Conservation (phyloP, 495 filamentous ascomycete species). For the Cenococcum geophilum region DNA sequence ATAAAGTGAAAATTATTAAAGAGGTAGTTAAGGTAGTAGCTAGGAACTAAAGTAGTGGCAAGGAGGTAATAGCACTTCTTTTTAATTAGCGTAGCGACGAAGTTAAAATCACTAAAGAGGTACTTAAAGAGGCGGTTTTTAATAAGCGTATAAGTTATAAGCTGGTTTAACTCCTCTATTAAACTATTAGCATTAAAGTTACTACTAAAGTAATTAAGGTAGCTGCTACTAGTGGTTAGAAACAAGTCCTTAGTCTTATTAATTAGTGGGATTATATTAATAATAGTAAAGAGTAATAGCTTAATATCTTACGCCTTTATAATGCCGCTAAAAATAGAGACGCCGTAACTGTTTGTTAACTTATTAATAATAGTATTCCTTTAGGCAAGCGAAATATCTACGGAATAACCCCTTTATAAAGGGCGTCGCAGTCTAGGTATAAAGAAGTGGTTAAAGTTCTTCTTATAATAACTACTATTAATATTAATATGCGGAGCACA, state of each 20-base stretch:
- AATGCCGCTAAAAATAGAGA: too few relatives aligned
- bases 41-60: too few relatives aligned
- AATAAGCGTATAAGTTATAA: background rate
- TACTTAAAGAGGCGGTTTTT: background rate
- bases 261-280: constrained; percentile 3
- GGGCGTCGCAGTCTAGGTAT: constrained; percentile 7
- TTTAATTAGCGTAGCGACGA: too few relatives aligned
- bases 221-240: constrained; percentile 14
- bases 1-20: too few relatives aligned
- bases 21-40: too few relatives aligned
- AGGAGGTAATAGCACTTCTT: too few relatives aligned
- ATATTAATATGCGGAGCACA: constrained; percentile 13
- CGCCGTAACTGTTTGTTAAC: constrained; percentile 12
- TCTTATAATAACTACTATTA: constrained; percentile 11
- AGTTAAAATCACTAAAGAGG: constrained; percentile 14
- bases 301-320: constrained; percentile 17
- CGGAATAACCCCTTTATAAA: constrained; percentile 15
- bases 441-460: constrained; percentile 6
- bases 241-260: constrained; percentile 11
- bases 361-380: constrained; percentile 9
- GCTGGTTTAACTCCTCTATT: constrained; percentile 4
- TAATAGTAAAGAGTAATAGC: constrained; percentile 8
- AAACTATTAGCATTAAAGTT: too few relatives aligned
- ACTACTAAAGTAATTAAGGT: too few relatives aligned
- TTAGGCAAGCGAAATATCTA: constrained; percentile 11